Evolutionary conservation across 2,329 filamentous ascomycete species (phyloP).

Genomic region (Paraphoma sp.): DNA sequence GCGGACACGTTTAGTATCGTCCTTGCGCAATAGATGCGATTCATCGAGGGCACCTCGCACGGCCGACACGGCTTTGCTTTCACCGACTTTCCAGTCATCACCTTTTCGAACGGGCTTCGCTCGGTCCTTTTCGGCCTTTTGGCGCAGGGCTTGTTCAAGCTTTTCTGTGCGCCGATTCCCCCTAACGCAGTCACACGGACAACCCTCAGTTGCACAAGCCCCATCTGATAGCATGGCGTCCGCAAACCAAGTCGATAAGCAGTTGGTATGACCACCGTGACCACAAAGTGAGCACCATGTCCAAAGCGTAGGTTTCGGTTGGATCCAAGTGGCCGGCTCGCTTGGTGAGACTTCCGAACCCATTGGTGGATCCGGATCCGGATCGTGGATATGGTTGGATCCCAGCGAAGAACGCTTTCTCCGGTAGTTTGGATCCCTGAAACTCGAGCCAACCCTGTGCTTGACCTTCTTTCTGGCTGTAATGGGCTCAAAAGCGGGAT

Average conservation of each 20-base stretch:
- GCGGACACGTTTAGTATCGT: constrained; percentile 38
- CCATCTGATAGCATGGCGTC: constrained; percentile 56
- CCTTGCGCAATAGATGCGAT: constrained; percentile 20
- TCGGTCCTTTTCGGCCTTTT: constrained; percentile 44
- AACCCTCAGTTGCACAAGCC: constrained; percentile 65
- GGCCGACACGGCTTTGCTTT: constrained; percentile 52
- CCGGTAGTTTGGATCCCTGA: constrained; percentile 29
- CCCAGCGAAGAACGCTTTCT: constrained; percentile 35
- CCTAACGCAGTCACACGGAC: constrained; percentile 65
- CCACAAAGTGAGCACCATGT: constrained; percentile 67
- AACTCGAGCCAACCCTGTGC: constrained; percentile 25
- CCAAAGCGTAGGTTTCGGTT: constrained; percentile 52
- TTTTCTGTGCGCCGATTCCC: constrained; percentile 51
- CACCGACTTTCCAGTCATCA: constrained; percentile 51
- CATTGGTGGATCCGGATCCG: constrained; percentile 18
- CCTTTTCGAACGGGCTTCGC: constrained; percentile 44
- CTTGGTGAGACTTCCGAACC: constrained; percentile 22
- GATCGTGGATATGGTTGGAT: constrained; percentile 12
- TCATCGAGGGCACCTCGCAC: constrained; percentile 44
- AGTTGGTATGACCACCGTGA: constrained; percentile 65
- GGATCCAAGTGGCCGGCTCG: constrained; percentile 27
- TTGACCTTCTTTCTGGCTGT: constrained; percentile 39
- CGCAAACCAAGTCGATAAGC: constrained; percentile 63
- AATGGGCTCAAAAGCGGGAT: constrained; percentile 48
- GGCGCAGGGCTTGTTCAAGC: constrained; percentile 33